phyloP scores from a whole-genome alignment of 768 basidiomycete species.

The Dioszegia crocea region DNA sequence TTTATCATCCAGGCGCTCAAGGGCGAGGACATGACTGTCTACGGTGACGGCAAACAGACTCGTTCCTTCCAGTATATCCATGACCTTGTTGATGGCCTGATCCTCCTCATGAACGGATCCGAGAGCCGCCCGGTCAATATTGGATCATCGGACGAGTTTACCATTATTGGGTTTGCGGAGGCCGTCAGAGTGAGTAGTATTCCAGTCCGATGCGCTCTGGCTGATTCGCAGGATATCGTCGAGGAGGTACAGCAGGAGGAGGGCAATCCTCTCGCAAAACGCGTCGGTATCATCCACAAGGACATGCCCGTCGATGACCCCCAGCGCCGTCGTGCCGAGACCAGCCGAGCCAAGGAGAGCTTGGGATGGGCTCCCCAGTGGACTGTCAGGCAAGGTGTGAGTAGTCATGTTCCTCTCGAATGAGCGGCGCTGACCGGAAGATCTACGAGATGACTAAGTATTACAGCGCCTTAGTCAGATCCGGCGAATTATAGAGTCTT shows the following conservation, averaged over 20 bases:
- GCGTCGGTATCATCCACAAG: slow-evolving; percentile 50
- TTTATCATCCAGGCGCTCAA: slow-evolving; percentile 96
- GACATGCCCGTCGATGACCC: slow-evolving; percentile 61
- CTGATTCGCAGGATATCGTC: slow-evolving; percentile 76
- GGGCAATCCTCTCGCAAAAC: slow-evolving; percentile 46
- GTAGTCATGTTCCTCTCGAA: no score
- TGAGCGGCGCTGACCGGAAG: neutral
- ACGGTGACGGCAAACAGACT: slow-evolving; percentile 88
- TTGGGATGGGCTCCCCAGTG: slow-evolving; percentile 89
- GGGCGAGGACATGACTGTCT: slow-evolving; percentile 95
- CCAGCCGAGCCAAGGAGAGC: slow-evolving; percentile 74
- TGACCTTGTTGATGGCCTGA: slow-evolving; percentile 82
- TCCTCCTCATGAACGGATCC: slow-evolving; percentile 74
- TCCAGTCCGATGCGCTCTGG: neutral
- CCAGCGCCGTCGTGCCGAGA: slow-evolving; percentile 88
- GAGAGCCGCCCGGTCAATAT: slow-evolving; percentile 95
- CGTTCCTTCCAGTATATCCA: slow-evolving; percentile 93
- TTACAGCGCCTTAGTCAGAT: slow-evolving; percentile 23
- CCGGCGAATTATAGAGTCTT: neutral
- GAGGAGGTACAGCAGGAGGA: slow-evolving; percentile 80
- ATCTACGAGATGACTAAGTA: slow-evolving; percentile 37
- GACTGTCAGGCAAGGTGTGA: slow-evolving; percentile 82
- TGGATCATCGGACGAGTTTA: slow-evolving; percentile 92
- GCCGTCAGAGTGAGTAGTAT: slow-evolving; percentile 60
- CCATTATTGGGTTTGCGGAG: slow-evolving; percentile 88